Evolutionary conservation across 495 filamentous ascomycete species (phyloP), one percentile per base, ranked within the genome.

Genomic region (Penicillium coprophilum): DNA sequence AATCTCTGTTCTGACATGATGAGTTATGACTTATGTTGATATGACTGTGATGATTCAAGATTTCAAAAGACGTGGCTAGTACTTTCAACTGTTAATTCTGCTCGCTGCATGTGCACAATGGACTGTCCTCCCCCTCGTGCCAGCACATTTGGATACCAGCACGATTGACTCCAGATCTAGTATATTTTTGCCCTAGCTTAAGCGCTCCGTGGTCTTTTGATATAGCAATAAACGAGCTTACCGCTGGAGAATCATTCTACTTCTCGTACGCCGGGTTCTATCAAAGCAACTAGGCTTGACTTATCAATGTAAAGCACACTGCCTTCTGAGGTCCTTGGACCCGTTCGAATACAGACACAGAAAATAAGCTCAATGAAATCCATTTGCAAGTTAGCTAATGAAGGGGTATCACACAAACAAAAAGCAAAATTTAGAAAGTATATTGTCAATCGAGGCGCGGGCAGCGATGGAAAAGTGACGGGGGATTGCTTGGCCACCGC

Each of bases 41-140:
- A 66, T 57, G 63, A 66, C 40, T 58, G 19, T 48, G 27, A 64
- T 53, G 61, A 66, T 47, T 47, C 38, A 58, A 50, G 20, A 56
- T 49, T 43, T 52, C 30, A 50, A 50, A 40, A 28, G 43, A 24
- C 15, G 23, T 32, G 30, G 10, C 24, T 46, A 15, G n/a, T 28
- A 28, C 10, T 32, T 28, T 13, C 6, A 15, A 28, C 28, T 46
- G 43, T 13, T 46, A 19, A 4, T 23, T 41, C 15, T 24, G 34
- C 2, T 27, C 24, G 11, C 20, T 44, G 41, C 10, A 6, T 44
- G 11, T 44, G 10, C 13, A 44, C 10, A 44, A 24, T 27, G 11
- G 21, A 24, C 1, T 27, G 11, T 44, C 4, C 41, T 44, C 21
- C 11, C 11, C 9, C 10, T 4, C 15, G 21, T 27, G 24, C 3